Conservation (phyloP, 2,329 filamentous ascomycete species). For the Cytospora schulzeri region DNA sequence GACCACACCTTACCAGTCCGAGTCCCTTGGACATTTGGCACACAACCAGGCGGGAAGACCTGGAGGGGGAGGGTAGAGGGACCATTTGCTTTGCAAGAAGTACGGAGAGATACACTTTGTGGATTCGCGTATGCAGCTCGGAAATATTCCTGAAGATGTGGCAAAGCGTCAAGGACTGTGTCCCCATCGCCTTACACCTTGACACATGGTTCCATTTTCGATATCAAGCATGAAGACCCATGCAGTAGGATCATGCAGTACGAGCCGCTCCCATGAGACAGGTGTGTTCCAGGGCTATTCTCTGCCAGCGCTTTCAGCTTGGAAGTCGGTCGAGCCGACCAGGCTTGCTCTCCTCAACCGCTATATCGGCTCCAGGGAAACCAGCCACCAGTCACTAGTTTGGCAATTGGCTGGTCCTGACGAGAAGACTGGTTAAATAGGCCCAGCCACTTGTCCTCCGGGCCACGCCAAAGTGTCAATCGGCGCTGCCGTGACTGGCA, state of each 20-base stretch:
- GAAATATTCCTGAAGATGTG: neutral
- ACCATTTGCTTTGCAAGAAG: neutral
- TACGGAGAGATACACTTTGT: neutral
- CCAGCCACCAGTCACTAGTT: neutral
- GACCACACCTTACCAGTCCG: neutral
- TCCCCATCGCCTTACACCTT: neutral
- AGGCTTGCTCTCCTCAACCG: neutral
- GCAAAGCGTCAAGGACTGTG: neutral
- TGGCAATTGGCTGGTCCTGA: neutral
- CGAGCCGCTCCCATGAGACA: neutral
- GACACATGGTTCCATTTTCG: neutral
- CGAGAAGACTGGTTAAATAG: too few species aligned
- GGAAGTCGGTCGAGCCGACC: neutral
- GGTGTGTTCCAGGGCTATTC: neutral
- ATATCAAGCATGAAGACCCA: neutral
- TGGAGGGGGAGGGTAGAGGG: neutral
- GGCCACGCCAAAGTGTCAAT: neutral
- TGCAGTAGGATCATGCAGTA: neutral
- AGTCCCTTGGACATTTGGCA: neutral
- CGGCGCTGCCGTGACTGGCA: constrained; percentile 5
- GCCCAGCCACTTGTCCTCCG: constrained; percentile 1
- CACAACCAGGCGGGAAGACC: too few species aligned
- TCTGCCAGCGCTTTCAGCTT: neutral
- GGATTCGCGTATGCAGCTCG: neutral
- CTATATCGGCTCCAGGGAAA: neutral